A percentile compares a stretch with the other conserved stretches of the same genome.
phyloP scores from a whole-genome alignment of 106 monocot species.

The Triglochin maritima region DNA sequence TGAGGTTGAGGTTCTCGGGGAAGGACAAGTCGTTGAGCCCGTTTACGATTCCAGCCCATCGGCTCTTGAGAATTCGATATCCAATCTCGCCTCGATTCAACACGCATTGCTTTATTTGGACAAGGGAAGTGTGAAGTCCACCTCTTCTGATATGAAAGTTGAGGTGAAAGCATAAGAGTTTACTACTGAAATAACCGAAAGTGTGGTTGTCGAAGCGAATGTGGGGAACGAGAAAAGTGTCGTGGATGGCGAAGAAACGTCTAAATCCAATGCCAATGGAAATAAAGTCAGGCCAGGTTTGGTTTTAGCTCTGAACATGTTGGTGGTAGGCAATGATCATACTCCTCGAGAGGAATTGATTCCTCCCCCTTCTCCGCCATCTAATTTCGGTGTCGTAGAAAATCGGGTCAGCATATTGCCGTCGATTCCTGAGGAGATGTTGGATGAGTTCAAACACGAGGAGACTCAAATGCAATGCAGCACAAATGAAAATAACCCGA shows the following conservation, averaged over 20 bases:
- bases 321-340: neutral
- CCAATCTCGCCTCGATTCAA: constrained; percentile 17
- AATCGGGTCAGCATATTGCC: constrained; percentile 27
- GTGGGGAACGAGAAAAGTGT: neutral
- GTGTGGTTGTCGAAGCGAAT: constrained; percentile 16
- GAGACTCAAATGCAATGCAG: constrained; percentile 5
- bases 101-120: constrained; percentile 14
- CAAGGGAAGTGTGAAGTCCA: constrained; percentile 8
- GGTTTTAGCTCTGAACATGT: neutral
- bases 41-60: constrained; percentile 75
- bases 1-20: constrained; percentile 15
- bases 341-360: neutral
- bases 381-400: constrained; percentile 7
- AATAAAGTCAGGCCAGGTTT: neutral
- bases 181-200: constrained; percentile 13
- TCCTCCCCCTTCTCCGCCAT: constrained; percentile 5
- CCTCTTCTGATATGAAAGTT: constrained; percentile 15
- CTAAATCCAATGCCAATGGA: neutral
- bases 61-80: constrained; percentile 29
- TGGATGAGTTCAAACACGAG: constrained; percentile 24
- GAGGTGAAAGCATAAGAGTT: constrained; percentile 19
- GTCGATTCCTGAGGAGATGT: constrained; percentile 34
- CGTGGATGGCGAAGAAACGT: neutral
- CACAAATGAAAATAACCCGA: neutral
- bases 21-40: constrained; percentile 28